Evolutionary conservation across 1,284 basidiomycete genomes (phyloP).

Genomic region (Exobasidium cylindrosporum): DNA sequence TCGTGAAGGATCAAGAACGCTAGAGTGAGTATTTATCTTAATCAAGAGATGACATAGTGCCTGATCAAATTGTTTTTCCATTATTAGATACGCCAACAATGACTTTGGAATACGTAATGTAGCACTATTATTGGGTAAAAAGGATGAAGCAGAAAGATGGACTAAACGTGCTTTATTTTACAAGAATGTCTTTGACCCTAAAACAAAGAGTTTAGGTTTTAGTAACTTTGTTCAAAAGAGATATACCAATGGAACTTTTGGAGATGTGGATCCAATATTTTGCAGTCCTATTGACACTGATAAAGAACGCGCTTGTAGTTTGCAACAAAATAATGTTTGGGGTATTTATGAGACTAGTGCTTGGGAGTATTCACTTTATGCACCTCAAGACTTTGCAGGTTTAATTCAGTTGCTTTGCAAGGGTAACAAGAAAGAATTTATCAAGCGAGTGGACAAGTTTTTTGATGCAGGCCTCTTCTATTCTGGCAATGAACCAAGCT

Average conservation of each 20-base stretch:
- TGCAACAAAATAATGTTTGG: conserved; percentile 39
- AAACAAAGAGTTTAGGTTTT: conserved; percentile 29
- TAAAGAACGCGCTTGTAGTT: conserved; percentile 27
- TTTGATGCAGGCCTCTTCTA: conserved; percentile 36
- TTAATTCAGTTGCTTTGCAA: conserved; percentile 33
- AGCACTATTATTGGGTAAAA: conserved; percentile 26
- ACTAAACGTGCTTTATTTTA: conserved; percentile 29
- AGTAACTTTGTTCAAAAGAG: conserved; percentile 37
- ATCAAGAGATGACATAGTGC: not conserved
- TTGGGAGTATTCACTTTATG: conserved; percentile 44
- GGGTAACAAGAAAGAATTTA: conserved; percentile 29
- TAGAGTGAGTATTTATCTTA: conserved; percentile 13
- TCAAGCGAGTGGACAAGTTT: conserved; percentile 39
- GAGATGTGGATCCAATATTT: conserved; percentile 28
- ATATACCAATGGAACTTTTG: conserved; percentile 35
- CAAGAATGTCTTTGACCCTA: conserved; percentile 36
- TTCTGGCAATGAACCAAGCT: conserved; percentile 45
- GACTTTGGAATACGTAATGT: conserved; percentile 59
- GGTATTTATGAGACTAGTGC: conserved; percentile 38
- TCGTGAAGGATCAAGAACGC: conserved; percentile 37
- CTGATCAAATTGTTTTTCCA: not conserved
- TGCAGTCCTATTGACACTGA: conserved; percentile 38
- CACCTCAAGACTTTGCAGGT: conserved; percentile 40
- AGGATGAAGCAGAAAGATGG: conserved; percentile 16
- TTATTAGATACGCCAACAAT: conserved; percentile 52